phyloP scores from a whole-genome alignment of 306 rosid genomes.

The Lathyrus aphaca region DNA sequence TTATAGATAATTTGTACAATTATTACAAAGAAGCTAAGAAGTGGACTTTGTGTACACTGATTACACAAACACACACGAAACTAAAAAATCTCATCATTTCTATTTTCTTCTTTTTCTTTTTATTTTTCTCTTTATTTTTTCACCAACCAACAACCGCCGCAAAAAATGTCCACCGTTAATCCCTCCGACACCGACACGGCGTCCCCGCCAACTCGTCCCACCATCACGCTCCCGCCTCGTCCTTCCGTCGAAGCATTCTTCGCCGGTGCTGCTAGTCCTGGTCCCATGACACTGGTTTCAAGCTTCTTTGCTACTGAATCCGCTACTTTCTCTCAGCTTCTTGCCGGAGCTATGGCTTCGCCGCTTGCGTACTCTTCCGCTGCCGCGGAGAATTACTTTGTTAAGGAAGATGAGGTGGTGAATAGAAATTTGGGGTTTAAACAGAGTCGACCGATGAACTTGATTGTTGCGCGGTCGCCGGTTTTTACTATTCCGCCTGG shows the following conservation, averaged over 20 bases:
- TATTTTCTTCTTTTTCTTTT: background rate
- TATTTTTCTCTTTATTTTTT: background rate
- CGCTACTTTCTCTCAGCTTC: slow-evolving; percentile 75
- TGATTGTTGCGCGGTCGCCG: slow-evolving; percentile 74
- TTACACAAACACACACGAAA: background rate
- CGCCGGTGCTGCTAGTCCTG: slow-evolving; percentile 78
- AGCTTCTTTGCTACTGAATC: slow-evolving; percentile 67
- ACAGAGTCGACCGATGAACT: slow-evolving; percentile 82
- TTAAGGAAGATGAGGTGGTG: slow-evolving; percentile 48
- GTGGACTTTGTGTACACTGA: too few species aligned
- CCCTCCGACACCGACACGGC: slow-evolving; percentile 38
- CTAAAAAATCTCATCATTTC: slow-evolving; percentile 9
- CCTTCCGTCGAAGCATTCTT: slow-evolving; percentile 83
- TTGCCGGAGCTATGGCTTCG: slow-evolving; percentile 97
- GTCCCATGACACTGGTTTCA: slow-evolving; percentile 96
- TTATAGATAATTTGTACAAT: too few species aligned
- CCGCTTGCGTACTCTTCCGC: slow-evolving; percentile 60
- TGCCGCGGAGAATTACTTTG: slow-evolving; percentile 31
- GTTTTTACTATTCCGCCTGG: slow-evolving; percentile 83
- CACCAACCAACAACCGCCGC: slow-evolving; percentile 1
- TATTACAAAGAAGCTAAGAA: too few species aligned
- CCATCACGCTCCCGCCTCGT: slow-evolving; percentile 82
- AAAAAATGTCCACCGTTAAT: slow-evolving; percentile 43
- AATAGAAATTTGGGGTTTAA: slow-evolving; percentile 63
- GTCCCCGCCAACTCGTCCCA: slow-evolving; percentile 54